Evolutionary conservation across 805 yeast genomes (phyloP), one percentile per base, ranked within the genome.

Genomic region (Candida lessepsii): DNA sequence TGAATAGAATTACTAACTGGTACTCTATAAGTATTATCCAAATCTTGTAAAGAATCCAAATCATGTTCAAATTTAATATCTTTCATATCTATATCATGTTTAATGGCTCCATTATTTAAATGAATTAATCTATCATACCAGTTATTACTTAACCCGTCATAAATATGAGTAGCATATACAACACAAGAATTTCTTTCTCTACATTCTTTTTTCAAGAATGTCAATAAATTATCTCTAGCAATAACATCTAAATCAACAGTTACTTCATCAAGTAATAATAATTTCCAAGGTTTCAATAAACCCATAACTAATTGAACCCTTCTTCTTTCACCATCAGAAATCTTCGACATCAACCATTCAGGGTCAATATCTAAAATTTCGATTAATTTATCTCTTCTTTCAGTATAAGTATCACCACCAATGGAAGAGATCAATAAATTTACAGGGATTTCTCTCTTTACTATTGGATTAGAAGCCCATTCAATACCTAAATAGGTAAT

Each of bases 301-400:
- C 98, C 98, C 96, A 93, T 89, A 24, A 83, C 86, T 42, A 93
- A 67, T 57, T 93, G 99, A 1, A 93, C 98, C 44, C 99, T 71
- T 50, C 99, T 73, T 44, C 98, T 76, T 58, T 93, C 97, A 19
- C 99, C 99, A 58, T 93, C 99, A 35, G 95, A 84, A 29, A 91
- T 81, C 36, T 77, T 78, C 49, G 86, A 84, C 97, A 93, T 90
- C 49, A 89, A 78, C 99, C 99, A 93, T 13, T 73, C 70, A 19
- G 88, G 72, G 53, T 91, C 95, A 41, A 93, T 81, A 52, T 91
- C 99, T 48, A 93, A 67, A 39, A 93, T 73, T 24, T 82, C 76
- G 26, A 91, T 70, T 45, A 93, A 73, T 49, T 71, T 66, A 50
- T 89, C 91, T 43, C 96, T 75, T 52, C 98, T 75, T 29, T 83